Percentiles rank a stretch among this genome's conserved stretches.
Conservation (phyloP, 306 rosid species). For the Malus asiatica region DNA sequence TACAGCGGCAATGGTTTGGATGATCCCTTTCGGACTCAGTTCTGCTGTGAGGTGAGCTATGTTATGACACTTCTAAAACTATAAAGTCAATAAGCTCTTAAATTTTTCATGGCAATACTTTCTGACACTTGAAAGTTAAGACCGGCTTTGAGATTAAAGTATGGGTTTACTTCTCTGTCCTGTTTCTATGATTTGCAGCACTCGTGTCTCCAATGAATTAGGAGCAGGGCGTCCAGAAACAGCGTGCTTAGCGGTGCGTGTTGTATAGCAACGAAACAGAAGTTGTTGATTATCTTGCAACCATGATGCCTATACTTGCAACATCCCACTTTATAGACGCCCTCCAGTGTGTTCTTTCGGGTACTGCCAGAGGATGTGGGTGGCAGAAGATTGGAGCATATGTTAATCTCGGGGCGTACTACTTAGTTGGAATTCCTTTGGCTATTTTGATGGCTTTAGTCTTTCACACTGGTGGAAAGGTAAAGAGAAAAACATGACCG, state of each 20-base stretch:
- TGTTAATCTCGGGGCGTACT: conserved; percentile 67
- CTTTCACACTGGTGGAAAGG: conserved; percentile 62
- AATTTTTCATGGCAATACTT: too few relatives aligned
- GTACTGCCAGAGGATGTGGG: conserved; percentile 80
- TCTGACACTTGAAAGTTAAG: background rate
- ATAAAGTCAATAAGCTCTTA: background rate
- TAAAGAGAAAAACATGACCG: background rate
- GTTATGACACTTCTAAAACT: background rate
- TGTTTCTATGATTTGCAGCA: conserved; percentile 28
- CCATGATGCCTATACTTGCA: conserved; percentile 61
- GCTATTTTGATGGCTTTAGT: conserved; percentile 57
- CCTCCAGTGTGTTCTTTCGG: conserved; percentile 69
- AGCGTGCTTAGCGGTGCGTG: conserved; percentile 52
- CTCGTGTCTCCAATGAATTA: conserved; percentile 69
- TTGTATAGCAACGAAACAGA: conserved; percentile 44
- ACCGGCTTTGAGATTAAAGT: background rate
- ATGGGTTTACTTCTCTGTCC: background rate
- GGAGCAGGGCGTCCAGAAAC: conserved; percentile 57
- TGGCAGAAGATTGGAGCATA: conserved; percentile 77
- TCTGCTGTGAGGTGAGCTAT: conserved; percentile 59
- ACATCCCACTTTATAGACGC: conserved; percentile 54
- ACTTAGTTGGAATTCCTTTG: conserved; percentile 60
- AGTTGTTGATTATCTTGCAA: conserved; percentile 50
- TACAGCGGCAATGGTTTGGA: conserved; percentile 54
- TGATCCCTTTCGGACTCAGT: conserved; percentile 73